phyloP scores from a whole-genome alignment of 768 basidiomycete genomes.

The Myochromella boudieri region DNA sequence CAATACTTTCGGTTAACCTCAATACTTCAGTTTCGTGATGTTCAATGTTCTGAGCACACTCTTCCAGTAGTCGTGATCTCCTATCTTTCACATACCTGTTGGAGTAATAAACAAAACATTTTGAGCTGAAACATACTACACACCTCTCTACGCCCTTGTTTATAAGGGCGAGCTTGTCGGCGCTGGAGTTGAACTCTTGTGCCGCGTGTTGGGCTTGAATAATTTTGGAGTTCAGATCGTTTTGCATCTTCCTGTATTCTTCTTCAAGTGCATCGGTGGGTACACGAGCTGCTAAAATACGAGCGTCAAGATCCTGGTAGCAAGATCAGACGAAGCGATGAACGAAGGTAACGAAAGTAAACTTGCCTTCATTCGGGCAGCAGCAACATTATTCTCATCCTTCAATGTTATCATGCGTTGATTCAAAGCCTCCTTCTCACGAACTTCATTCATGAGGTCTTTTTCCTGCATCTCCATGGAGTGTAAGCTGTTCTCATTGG shows the following conservation, averaged over 20 bases:
- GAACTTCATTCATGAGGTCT: slow-evolving; percentile 54
- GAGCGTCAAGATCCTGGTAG: slow-evolving; percentile 60
- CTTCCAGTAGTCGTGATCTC: slow-evolving; percentile 56
- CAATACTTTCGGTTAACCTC: slow-evolving; percentile 36
- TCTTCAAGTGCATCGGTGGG: slow-evolving; percentile 66
- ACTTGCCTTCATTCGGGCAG: slow-evolving; percentile 50
- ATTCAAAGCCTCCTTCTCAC: slow-evolving; percentile 58
- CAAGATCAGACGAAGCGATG: slow-evolving; percentile 2
- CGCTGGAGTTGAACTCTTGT: slow-evolving; percentile 66
- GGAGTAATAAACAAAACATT: background rate
- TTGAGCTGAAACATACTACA: slow-evolving; percentile 7
- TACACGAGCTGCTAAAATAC: slow-evolving; percentile 57
- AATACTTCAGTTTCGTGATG: slow-evolving; percentile 36
- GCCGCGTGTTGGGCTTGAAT: slow-evolving; percentile 50
- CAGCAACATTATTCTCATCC: slow-evolving; percentile 49
- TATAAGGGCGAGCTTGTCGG: slow-evolving; percentile 59
- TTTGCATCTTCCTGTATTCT: slow-evolving; percentile 49
- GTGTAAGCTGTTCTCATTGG: slow-evolving; percentile 61
- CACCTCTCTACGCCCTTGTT: slow-evolving; percentile 70
- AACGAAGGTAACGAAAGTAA: background rate
- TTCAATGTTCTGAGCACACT: slow-evolving; percentile 56
- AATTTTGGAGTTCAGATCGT: slow-evolving; percentile 48
- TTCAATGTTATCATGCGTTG: slow-evolving; percentile 57
- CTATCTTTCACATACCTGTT: slow-evolving; percentile 74
- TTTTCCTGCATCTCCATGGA: slow-evolving; percentile 61